Percentiles rank a stretch among this genome's conserved stretches.
Conservation (phyloP, 805 yeast genomes). For the Starmerella potacharoeniae region DNA sequence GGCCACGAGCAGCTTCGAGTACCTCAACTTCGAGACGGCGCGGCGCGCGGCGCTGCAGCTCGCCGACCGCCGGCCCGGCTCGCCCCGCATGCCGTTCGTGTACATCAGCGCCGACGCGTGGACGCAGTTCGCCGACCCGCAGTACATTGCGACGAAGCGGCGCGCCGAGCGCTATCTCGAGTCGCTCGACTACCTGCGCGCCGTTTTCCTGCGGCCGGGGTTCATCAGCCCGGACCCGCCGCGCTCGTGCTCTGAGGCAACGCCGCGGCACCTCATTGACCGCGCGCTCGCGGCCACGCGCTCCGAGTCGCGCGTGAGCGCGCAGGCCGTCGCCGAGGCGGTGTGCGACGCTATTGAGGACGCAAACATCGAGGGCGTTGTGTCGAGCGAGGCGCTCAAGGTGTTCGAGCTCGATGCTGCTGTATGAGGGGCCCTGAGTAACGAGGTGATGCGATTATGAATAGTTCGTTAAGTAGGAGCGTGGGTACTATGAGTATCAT, state of each 20-base stretch:
- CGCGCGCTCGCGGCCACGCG: slow-evolving; percentile 36
- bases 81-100: slow-evolving; percentile 38
- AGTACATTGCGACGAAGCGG: slow-evolving; percentile 65
- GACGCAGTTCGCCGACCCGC: slow-evolving; percentile 46
- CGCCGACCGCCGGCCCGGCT: background rate
- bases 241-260: slow-evolving; percentile 12
- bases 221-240: slow-evolving; percentile 34
- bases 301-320: slow-evolving; percentile 33
- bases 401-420: background rate
- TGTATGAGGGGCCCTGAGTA: too few species aligned
- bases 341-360: slow-evolving; percentile 46
- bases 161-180: slow-evolving; percentile 49
- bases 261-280: slow-evolving; percentile 35
- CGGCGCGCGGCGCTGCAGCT: slow-evolving; percentile 4
- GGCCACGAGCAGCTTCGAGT: slow-evolving; percentile 5
- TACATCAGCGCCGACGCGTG: slow-evolving; percentile 74
- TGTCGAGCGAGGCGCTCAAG: slow-evolving; percentile 8
- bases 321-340: slow-evolving; percentile 55
- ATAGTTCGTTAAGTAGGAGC: too few species aligned
- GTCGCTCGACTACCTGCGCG: slow-evolving; percentile 40
- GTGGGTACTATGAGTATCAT: too few species aligned
- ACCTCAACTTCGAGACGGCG: slow-evolving; percentile 9
- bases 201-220: slow-evolving; percentile 68
- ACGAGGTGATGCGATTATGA: too few species aligned
- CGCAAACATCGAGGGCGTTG: slow-evolving; percentile 38